Evolutionary conservation across 345 rosid species (phyloP).

Genomic region (Ceriops zippeliana): DNA sequence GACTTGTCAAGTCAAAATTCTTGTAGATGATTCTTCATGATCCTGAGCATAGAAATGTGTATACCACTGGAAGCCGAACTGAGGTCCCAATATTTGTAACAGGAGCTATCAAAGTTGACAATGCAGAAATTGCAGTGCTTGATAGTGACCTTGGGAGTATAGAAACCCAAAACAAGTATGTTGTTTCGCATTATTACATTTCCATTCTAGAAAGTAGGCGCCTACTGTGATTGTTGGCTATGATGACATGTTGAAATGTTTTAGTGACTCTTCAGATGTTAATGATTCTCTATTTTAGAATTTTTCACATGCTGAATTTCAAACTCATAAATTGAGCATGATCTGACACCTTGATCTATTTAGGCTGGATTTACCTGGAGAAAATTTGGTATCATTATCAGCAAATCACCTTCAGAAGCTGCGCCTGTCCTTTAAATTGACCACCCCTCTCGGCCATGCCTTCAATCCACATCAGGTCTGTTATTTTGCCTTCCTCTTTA

Average conservation of each 20-base stretch:
- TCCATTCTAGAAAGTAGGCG: neutral
- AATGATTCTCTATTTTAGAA: too few relatives aligned
- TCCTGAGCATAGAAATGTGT: slow-evolving; percentile 50
- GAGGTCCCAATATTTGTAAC: slow-evolving; percentile 57
- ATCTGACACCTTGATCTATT: neutral
- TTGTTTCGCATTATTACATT: neutral
- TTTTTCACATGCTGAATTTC: too few relatives aligned
- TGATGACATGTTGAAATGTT: too few relatives aligned
- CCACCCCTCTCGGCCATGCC: slow-evolving; percentile 57
- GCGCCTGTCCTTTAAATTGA: slow-evolving; percentile 64
- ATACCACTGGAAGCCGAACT: slow-evolving; percentile 57
- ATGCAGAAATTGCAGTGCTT: slow-evolving; percentile 71
- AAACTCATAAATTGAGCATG: neutral
- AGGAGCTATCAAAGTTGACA: slow-evolving; percentile 60
- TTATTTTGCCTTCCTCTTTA: slow-evolving; percentile 7
- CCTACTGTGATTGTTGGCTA: neutral
- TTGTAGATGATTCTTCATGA: slow-evolving; percentile 59
- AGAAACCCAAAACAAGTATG: slow-evolving; percentile 74
- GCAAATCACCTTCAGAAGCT: slow-evolving; percentile 98
- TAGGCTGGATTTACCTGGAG: slow-evolving; percentile 72
- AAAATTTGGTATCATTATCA: slow-evolving; percentile 54
- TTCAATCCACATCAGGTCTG: slow-evolving; percentile 96
- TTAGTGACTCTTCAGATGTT: too few relatives aligned
- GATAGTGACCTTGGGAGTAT: slow-evolving; percentile 78
- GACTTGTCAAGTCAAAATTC: slow-evolving; percentile 5